Percentiles rank a stretch among this genome's conserved stretches.
These are phyloP conservation scores for Anthracocystis panici-leucophaei DNA, from an alignment of 1,284 basidiomycete genomes.

Conservation along the genomic window DNA sequence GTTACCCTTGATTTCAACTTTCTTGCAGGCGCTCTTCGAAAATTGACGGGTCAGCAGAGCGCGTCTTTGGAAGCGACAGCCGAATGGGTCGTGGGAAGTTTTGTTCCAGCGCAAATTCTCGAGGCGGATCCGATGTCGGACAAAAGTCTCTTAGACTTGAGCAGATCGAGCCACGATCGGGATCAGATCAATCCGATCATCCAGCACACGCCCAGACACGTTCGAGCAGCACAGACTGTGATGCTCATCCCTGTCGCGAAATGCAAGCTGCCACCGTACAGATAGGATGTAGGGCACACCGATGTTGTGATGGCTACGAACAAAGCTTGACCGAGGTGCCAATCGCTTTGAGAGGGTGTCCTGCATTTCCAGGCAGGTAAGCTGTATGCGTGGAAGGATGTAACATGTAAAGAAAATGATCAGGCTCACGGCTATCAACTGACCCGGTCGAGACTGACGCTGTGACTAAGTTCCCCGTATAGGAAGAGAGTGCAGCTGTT, in stretches of 20 bases:
- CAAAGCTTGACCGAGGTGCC: too few species aligned
- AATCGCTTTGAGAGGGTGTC: too few species aligned
- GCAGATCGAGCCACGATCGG: background rate
- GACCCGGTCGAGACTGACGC: background rate
- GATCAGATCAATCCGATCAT: background rate
- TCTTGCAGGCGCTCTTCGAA: background rate
- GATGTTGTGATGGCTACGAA: too few species aligned
- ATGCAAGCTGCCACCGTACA: too few species aligned
- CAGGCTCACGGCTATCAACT: constrained; percentile 4
- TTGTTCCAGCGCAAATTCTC: background rate
- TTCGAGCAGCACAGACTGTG: too few species aligned
- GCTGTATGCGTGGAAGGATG: background rate
- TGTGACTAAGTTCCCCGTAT: background rate
- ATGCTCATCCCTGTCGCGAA: too few species aligned
- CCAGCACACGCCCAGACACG: too few species aligned
- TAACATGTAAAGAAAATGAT: background rate
- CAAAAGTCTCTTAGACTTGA: background rate
- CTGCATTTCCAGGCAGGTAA: too few species aligned
- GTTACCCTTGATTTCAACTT: background rate
- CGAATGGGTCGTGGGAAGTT: constrained; percentile 31
- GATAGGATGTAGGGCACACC: too few species aligned
- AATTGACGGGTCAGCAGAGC: background rate
- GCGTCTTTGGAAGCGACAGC: background rate
- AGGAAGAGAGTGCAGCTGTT: background rate
- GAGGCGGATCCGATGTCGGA: constrained; percentile 13